Percentiles rank a stretch among this genome's conserved stretches.
phyloP scores from a whole-genome alignment of 352 stramenopile species.

The Saprolegnia diclina region DNA sequence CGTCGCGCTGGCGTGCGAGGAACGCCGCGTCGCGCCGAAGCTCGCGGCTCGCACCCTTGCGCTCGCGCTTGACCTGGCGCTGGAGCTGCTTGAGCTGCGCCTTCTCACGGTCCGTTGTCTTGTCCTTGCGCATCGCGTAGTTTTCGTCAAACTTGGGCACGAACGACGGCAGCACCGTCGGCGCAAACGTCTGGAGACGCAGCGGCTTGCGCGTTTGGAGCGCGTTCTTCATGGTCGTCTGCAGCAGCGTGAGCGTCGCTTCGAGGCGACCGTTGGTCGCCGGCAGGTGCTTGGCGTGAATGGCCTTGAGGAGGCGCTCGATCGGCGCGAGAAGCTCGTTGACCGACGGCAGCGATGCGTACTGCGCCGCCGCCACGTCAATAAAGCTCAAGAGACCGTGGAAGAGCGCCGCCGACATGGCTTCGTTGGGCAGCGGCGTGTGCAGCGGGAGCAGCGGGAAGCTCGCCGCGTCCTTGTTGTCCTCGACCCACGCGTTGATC shows the following conservation, averaged over 20 bases:
- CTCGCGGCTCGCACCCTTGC: constrained; percentile 93
- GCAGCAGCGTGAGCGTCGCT: constrained; percentile 41
- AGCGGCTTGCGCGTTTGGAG: constrained; percentile 38
- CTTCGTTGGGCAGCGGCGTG: not conserved
- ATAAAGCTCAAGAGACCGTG: constrained; percentile 30
- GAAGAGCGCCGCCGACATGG: constrained; percentile 38
- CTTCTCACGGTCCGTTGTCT: constrained; percentile 69
- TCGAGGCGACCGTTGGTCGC: constrained; percentile 37
- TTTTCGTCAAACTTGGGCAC: constrained; percentile 88
- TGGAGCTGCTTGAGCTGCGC: constrained; percentile 88
- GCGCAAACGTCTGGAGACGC: constrained; percentile 69
- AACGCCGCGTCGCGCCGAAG: constrained; percentile 92
- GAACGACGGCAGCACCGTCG: constrained; percentile 67
- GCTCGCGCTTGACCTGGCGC: constrained; percentile 94
- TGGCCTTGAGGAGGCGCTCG: constrained; percentile 59
- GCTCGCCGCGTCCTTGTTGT: constrained; percentile 8
- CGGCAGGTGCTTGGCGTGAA: constrained; percentile 41
- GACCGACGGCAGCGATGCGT: constrained; percentile 58
- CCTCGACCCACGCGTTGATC: constrained; percentile 40
- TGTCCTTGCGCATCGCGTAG: constrained; percentile 90
- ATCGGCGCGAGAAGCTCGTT: constrained; percentile 69
- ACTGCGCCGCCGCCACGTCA: constrained; percentile 29
- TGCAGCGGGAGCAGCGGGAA: constrained; percentile 33
- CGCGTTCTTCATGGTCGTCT: constrained; percentile 27
- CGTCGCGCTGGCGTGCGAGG: constrained; percentile 88